Base-by-base conservation (phyloP, 2,329 filamentous ascomycete genomes). In the Curvularia spicifera region DNA sequence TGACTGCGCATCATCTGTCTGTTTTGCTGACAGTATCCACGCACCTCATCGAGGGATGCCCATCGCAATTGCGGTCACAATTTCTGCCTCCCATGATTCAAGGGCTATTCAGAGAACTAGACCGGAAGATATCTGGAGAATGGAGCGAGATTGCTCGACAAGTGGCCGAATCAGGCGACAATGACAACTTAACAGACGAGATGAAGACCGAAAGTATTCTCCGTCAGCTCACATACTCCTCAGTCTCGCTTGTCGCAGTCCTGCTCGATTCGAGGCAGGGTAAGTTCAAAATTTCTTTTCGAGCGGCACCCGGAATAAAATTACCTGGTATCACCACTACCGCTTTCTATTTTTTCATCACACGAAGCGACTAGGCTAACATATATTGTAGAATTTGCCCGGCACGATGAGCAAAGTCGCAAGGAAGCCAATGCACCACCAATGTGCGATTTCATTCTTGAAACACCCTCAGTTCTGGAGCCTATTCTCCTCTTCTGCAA, bases 121-220 rank as follows among this genome's bases (percentile, higher is more conserved):
- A 98, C 72, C 81, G 83, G 40, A 98, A 98, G 78, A 91, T 98
- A 63, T 90, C 87, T 33, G 83, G 85, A 0, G 94, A 98, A 74
- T 99, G 95, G 95, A 86, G 89, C 60, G 86, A 87, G 64, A 87
- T 97, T 68, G 82, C 73, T 67, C 78, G 69, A 71, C 73, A 77
- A 47, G 81, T 71, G 79, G 84, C 62, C 80, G 86, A 90, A 20
- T 84, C 88, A 1, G 88, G 88, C 3, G 88, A 89, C 20, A 91
- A 93, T 54, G 91, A 91, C 59, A 79, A 81, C 53, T 80, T 99
- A 52, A 91, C 91, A 1, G 93, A 97, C 66, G 95, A 99, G 79
- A 99, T 99, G 95, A 97, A 97, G 78, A 89, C 91, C 6, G 95
- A 99, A 76, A 98, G 94, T 71, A 96, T 99, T 29, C 81, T 99